Percentiles rank a stretch among this genome's conserved stretches.
phyloP scores from a whole-genome alignment of 768 basidiomycete species.

The Dioszegia aurantiaca region DNA sequence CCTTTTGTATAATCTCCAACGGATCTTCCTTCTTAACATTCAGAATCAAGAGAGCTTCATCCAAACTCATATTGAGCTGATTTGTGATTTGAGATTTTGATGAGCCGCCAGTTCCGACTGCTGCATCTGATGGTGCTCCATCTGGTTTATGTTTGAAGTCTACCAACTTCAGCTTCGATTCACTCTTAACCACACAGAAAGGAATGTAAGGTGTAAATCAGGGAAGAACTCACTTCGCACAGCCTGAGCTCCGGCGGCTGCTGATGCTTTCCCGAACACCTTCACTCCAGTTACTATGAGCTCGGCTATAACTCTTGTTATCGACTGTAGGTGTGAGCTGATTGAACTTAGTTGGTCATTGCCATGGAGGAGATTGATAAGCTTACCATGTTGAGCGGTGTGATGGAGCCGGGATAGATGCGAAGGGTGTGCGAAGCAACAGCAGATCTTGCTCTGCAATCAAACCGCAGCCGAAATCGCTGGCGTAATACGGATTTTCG shows the following conservation, averaged over 20 bases:
- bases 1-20: conserved; percentile 70
- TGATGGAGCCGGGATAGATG: too few species aligned
- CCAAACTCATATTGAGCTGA: conserved; percentile 85
- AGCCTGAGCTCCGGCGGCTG: conserved; percentile 86
- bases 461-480: too few species aligned
- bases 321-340: conserved; percentile 9
- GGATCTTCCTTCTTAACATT: conserved; percentile 75
- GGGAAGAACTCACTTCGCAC: conserved; percentile 69
- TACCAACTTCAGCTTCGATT: conserved; percentile 47
- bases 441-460: too few species aligned
- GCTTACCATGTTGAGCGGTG: conserved; percentile 1
- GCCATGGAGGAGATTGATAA: background rate
- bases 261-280: conserved; percentile 77
- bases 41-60: conserved; percentile 89
- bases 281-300: conserved; percentile 35
- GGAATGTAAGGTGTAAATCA: too few species aligned
- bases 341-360: too few species aligned
- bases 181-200: background rate
- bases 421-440: too few species aligned
- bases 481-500: too few species aligned
- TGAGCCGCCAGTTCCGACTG: conserved; percentile 63
- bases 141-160: conserved; percentile 82
- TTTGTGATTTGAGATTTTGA: conserved; percentile 73
- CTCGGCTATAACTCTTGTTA: conserved; percentile 37
- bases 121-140: conserved; percentile 66